Evolutionary conservation across 352 stramenopile species (phyloP), one percentile per base, ranked within the genome.

Genomic region (Thraustotheca clavata): DNA sequence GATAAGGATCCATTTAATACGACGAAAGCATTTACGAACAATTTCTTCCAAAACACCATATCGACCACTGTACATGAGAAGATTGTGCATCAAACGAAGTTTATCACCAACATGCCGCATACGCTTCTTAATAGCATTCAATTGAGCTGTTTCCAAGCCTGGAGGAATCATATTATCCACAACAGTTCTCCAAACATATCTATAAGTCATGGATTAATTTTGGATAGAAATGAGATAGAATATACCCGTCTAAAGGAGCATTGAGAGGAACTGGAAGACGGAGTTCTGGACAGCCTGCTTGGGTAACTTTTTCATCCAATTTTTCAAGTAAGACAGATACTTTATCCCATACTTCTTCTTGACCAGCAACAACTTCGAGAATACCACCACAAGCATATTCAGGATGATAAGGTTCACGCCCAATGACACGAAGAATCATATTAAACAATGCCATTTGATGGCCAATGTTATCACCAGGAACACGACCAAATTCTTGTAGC

Each of bases 1-100:
- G 66, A 92, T 92, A 31, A 96, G 75, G 72, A 96, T 96, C 85
- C 87, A 96, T 72, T 93, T 94, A 72, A 96, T 92, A 65, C 87
- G 86, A 61, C 83, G 83, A 74, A 94, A 96, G 76, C 83, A 93
- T 72, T 96, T 96, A 36, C 87, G 86, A 52, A 96, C 85, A 48
- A 96, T 92, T 62, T 94, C 84, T 60, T 94, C 83, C 33, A 96
- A 69, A 39, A 88, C 72, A 29, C 83, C 80, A 67, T 81, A 94
- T 38, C 87, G 83, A 29, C 83, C 82, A 48, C 80, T 91, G 73
- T 91, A 87, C 79, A 93, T 92, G 66, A 96, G 79, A 70, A 94
- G 71, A 73, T 95, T 96, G 70, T 92, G 84, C 78, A 93, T 92
- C 52, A 95, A 71, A 36, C 86, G 79, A 16, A 96, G 73, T 14